Evolutionary conservation across 768 basidiomycete genomes (phyloP).

Genomic region (Dentipellis fragilis): DNA sequence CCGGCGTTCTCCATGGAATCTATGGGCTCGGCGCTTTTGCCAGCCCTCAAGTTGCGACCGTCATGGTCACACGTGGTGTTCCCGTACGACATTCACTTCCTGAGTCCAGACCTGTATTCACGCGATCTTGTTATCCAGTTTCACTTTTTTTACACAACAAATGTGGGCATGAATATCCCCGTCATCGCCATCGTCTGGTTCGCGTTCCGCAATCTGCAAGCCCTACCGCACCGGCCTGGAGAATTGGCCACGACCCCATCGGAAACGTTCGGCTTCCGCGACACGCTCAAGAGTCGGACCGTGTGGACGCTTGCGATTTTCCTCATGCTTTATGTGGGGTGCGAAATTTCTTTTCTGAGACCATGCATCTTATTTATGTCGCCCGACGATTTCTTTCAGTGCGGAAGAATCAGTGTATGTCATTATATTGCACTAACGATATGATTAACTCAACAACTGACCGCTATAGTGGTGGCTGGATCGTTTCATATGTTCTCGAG

Average conservation of each 20-base stretch:
- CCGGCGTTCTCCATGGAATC: constrained; percentile 18
- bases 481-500: constrained; percentile 19
- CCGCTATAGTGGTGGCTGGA: constrained; percentile 19
- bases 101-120: neutral
- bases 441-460: neutral
- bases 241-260: neutral
- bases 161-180: constrained; percentile 17
- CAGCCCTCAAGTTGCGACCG: constrained; percentile 16
- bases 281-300: constrained; percentile 14
- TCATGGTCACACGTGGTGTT: constrained; percentile 15
- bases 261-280: constrained; percentile 1
- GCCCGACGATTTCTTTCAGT: neutral
- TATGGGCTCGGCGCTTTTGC: constrained; percentile 18
- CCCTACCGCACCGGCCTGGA: constrained; percentile 10
- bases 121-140: constrained; percentile 2
- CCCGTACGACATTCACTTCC: constrained; percentile 9
- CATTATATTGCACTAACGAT: no score
- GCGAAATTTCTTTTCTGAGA: neutral
- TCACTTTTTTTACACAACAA: constrained; percentile 18
- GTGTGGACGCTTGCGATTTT: constrained; percentile 21
- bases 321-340: constrained; percentile 19
- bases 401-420: neutral
- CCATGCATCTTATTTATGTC: neutral
- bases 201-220: constrained; percentile 16
- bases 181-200: constrained; percentile 15